phyloP scores from a whole-genome alignment of 2,329 filamentous ascomycete species.

The Gnomoniopsis smithogilvyi region DNA sequence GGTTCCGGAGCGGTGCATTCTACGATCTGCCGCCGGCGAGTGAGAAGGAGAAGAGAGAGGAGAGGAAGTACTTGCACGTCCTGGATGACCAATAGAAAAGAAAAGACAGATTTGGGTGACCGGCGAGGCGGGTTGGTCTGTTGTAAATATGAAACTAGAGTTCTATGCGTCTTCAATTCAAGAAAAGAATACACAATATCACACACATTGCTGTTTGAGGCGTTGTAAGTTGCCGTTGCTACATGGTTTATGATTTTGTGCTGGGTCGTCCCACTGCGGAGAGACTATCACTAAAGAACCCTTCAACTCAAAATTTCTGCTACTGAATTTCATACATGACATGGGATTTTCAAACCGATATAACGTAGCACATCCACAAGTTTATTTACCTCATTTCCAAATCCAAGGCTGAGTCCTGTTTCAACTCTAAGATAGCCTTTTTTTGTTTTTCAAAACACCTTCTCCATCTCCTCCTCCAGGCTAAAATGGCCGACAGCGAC shows the following conservation, averaged over 20 bases:
- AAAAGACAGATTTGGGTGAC: slow-evolving; percentile 16
- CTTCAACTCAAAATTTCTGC: neutral
- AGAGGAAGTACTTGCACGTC: slow-evolving; percentile 96
- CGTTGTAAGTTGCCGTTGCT: neutral
- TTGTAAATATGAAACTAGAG: slow-evolving; percentile 30
- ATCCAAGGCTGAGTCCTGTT: too few relatives aligned
- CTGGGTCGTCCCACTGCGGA: neutral
- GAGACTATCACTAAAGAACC: neutral
- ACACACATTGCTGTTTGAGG: neutral
- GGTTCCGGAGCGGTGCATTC: slow-evolving; percentile 81
- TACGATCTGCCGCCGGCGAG: slow-evolving; percentile 94
- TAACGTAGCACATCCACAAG: neutral
- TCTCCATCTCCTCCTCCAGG: neutral
- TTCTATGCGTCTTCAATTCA: slow-evolving; percentile 22
- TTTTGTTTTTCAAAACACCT: neutral
- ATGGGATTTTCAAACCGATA: neutral
- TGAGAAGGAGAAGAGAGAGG: slow-evolving; percentile 89
- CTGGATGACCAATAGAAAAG: slow-evolving; percentile 72
- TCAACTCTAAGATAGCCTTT: neutral
- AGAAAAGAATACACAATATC: slow-evolving; percentile 9
- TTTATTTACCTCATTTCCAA: too few relatives aligned
- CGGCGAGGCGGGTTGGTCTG: slow-evolving; percentile 17
- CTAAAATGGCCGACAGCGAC: slow-evolving; percentile 33
- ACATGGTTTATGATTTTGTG: neutral
- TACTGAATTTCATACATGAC: neutral